Evolutionary conservation across 495 filamentous ascomycete genomes (phyloP), one percentile per base, ranked within the genome.

Genomic region (Parathielavia appendiculata): DNA sequence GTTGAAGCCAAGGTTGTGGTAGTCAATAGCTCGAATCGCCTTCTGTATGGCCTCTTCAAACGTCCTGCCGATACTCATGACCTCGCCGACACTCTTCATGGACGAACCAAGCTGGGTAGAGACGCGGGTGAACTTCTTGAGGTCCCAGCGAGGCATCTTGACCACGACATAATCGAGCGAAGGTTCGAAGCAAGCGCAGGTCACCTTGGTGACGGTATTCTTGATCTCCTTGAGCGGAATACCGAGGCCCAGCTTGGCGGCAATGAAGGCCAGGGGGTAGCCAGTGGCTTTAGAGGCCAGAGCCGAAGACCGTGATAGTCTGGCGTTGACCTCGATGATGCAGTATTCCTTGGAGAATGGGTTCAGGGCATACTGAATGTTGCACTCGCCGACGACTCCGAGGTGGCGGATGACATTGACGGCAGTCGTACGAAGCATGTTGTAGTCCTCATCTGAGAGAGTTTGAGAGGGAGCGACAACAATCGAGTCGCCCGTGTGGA

Each of bases 11-110:
- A 96, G 80, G 66, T 98, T 98, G 76, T 92, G 84, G 77, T 87
- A 92, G 71, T 98, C 93, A 56, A 97, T 90, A 22, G 90, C 86
- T 34, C 93, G 84, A 65, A 98, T 98, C 23, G 93, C 93, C 71
- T 98, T 98, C 69, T 98, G 93, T 38, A 98, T 96, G 14, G 93
- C 93, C 74, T 98, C 93, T 73, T 98, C 93, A 58, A 98, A 98
- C 0, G 90, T 95, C 61, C 93, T 79, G 56, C 93, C 93, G 66
- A 98, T 97, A 65, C 88, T 91, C 93, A 98, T 97, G 56, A 98
- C 93, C 71, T 98, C 93, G 65, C 93, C 93, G 45, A 98, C 91
- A 79, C 90, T 95, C 88, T 98, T 98, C 93, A 98, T 98, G 14
- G 93, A 97, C 9, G 93, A 97, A 36, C 88, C 90, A 8, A 98